Evolutionary conservation across 1,284 basidiomycete species (phyloP).

Genomic region (Cryptococcus amylolentus): DNA sequence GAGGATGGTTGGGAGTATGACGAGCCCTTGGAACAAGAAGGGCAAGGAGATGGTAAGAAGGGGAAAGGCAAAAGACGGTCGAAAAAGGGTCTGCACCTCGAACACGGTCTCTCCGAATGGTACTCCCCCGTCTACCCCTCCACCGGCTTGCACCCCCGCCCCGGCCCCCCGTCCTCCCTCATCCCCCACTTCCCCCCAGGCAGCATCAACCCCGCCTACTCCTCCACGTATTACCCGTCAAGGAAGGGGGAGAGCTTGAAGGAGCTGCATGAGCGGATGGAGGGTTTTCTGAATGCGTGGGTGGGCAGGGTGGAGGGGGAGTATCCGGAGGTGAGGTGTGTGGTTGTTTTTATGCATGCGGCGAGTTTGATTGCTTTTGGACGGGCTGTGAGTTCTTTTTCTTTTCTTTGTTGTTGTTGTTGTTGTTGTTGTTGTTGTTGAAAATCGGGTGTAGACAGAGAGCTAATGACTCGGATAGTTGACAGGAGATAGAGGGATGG

Average conservation of each 20-base stretch:
- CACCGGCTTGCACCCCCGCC: constrained; percentile 46
- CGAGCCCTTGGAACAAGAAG: too few relatives aligned
- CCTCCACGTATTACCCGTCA: constrained; percentile 49
- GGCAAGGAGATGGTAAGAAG: too few relatives aligned
- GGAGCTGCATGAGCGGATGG: constrained; percentile 46
- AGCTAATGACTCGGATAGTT: constrained; percentile 18
- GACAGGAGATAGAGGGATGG: constrained; percentile 31
- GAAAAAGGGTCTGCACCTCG: constrained; percentile 34
- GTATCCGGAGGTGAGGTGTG: constrained; percentile 38
- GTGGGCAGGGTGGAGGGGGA: constrained; percentile 36
- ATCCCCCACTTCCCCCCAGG: constrained; percentile 32
- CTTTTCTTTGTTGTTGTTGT: background rate
- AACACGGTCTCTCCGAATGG: constrained; percentile 54
- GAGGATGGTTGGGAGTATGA: constrained; percentile 2
- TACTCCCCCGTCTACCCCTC: constrained; percentile 36
- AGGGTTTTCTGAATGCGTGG: constrained; percentile 41
- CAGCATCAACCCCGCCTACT: constrained; percentile 37
- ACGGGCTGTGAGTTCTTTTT: constrained; percentile 33
- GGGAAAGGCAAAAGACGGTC: background rate
- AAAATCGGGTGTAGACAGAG: background rate
- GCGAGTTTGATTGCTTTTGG: constrained; percentile 51
- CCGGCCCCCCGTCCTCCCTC: constrained; percentile 27
- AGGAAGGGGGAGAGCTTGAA: constrained; percentile 50
- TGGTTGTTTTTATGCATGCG: constrained; percentile 54
- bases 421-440: background rate